Conservation (phyloP, 1,284 basidiomycete genomes). For the Ceratobasidium sp. region DNA sequence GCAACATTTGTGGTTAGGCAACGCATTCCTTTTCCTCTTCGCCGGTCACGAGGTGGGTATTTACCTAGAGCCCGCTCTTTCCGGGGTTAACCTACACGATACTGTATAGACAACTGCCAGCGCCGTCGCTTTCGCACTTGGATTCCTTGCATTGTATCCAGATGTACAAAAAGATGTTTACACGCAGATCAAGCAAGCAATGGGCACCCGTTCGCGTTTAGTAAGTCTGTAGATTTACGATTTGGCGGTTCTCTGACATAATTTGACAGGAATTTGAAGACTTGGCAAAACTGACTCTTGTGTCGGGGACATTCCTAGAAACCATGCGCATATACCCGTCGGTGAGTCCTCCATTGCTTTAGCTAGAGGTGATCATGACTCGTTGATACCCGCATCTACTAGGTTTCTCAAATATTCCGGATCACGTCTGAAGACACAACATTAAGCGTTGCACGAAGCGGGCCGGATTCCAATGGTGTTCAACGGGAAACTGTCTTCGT, state of each 20-base stretch:
- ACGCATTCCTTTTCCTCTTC: conserved; percentile 19
- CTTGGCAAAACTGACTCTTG: conserved; percentile 10
- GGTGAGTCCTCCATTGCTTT: neutral
- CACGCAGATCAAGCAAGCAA: conserved; percentile 19
- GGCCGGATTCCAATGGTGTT: neutral
- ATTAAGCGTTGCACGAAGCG: neutral
- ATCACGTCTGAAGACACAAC: neutral
- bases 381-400: neutral
- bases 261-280: conserved; percentile 17
- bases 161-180: conserved; percentile 23
- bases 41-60: conserved; percentile 29
- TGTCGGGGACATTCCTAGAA: conserved; percentile 16
- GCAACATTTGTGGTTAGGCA: neutral
- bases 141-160: conserved; percentile 19
- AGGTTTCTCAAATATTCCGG: neutral
- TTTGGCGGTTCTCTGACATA: neutral
- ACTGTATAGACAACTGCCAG: conserved; percentile 32
- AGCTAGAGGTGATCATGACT: neutral
- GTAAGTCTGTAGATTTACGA: neutral
- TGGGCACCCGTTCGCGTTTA: neutral
- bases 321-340: conserved; percentile 31
- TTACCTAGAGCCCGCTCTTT: neutral
- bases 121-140: conserved; percentile 20
- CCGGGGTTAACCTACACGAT: neutral
- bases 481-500: neutral